Conservation (phyloP, 2,329 filamentous ascomycete genomes). For the Calonectria hawksworthii region DNA sequence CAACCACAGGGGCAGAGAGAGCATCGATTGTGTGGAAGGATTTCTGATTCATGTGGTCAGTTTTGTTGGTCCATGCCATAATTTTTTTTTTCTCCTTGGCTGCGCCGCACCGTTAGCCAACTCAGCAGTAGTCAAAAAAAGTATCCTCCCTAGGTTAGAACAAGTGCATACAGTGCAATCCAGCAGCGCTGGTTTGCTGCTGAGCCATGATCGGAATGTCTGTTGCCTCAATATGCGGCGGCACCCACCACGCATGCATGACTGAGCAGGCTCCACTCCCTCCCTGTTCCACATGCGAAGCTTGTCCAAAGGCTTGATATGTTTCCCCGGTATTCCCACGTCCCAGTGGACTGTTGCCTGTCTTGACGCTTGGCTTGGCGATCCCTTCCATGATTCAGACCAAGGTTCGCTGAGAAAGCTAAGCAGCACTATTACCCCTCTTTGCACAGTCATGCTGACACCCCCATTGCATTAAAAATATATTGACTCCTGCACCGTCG, state of each 20-base stretch:
- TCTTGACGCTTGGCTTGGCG: not conserved
- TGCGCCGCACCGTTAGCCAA: not conserved
- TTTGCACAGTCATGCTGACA: not conserved
- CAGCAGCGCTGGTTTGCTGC: not conserved
- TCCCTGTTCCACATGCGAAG: constrained; percentile 27
- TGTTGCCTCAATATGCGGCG: constrained; percentile 10
- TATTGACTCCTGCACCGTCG: not conserved
- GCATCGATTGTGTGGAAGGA: not conserved
- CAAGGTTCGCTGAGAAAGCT: not conserved
- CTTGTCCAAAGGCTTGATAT: constrained; percentile 26
- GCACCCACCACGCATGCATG: constrained; percentile 19
- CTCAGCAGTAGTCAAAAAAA: not conserved
- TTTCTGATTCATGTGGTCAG: constrained; percentile 4
- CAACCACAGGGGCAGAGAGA: not conserved
- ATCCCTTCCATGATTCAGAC: constrained; percentile 1
- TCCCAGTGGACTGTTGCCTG: not conserved
- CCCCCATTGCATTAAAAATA: not conserved
- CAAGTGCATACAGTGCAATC: not conserved
- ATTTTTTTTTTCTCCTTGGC: not conserved
- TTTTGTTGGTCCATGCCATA: not conserved
- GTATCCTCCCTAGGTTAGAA: not conserved
- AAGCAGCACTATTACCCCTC: not conserved
- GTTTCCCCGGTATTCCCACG: constrained; percentile 19
- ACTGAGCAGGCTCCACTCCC: constrained; percentile 11
- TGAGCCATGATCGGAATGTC: not conserved